Conservation (phyloP, 75 land plant genomes). For the Pseudotsuga menziesii region DNA sequence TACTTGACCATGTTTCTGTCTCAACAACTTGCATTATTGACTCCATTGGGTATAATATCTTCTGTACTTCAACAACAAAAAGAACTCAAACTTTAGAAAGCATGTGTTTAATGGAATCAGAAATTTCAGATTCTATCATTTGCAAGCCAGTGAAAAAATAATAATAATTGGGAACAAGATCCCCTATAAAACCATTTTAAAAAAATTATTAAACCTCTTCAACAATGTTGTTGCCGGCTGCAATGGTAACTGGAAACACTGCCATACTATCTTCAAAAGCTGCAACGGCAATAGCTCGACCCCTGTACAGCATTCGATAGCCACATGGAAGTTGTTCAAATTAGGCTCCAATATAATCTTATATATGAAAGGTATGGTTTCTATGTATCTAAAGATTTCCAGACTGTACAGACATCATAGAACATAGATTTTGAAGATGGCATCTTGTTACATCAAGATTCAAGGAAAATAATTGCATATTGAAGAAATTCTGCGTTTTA, state of each 20-base stretch:
- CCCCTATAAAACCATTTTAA: neutral
- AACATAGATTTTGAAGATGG: neutral
- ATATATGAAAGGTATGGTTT: neutral
- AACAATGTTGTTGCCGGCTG: conserved; percentile 49
- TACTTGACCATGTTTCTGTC: conserved; percentile 13
- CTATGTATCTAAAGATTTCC: no score
- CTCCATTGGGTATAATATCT: conserved; percentile 56
- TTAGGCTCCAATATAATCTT: neutral
- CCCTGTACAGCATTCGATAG: conserved; percentile 33
- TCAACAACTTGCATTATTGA: conserved; percentile 14
- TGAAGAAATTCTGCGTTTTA: no score
- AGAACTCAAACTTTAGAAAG: conserved; percentile 22
- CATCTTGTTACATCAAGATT: neutral
- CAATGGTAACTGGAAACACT: conserved; percentile 59
- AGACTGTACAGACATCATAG: neutral
- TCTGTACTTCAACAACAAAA: conserved; percentile 36
- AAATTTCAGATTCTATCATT: conserved; percentile 10
- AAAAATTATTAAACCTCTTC: conserved; percentile 49
- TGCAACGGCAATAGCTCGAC: conserved; percentile 75
- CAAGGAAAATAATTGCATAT: neutral
- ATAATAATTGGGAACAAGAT: neutral
- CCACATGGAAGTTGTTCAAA: conserved; percentile 3
- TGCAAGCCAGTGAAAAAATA: conserved; percentile 7
- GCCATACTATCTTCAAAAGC: conserved; percentile 80
- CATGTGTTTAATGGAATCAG: conserved; percentile 5